These are phyloP conservation scores for Aspergillus baeticus DNA, from an alignment of 495 filamentous ascomycete genomes.

Conservation along the genomic window DNA sequence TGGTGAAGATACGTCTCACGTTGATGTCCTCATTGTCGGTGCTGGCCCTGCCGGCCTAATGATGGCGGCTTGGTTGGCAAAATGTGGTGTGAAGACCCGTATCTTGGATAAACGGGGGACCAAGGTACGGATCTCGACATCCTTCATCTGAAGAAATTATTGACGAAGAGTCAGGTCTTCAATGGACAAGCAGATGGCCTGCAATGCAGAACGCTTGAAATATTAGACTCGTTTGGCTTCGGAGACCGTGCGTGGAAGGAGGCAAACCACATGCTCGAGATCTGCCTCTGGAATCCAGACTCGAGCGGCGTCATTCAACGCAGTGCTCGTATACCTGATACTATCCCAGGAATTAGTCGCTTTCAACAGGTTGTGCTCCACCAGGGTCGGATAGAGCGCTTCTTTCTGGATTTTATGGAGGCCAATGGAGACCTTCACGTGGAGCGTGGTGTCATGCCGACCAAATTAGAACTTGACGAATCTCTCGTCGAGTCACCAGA, in stretches of 20 bases:
- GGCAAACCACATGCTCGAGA: slow-evolving; percentile 49
- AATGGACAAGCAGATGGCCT: slow-evolving; percentile 64
- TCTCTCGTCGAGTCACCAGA: slow-evolving; percentile 37
- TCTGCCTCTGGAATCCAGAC: slow-evolving; percentile 31
- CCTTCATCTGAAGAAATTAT: not conserved
- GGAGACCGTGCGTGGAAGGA: slow-evolving; percentile 60
- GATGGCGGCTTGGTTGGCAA: slow-evolving; percentile 62
- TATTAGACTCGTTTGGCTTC: slow-evolving; percentile 67
- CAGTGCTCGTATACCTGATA: slow-evolving; percentile 4
- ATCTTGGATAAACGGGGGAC: slow-evolving; percentile 61
- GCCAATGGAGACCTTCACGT: slow-evolving; percentile 45
- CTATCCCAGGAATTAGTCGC: slow-evolving; percentile 1
- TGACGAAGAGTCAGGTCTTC: slow-evolving; percentile 28
- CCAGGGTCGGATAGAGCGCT: slow-evolving; percentile 57
- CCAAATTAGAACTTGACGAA: slow-evolving; percentile 46
- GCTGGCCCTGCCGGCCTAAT: slow-evolving; percentile 69
- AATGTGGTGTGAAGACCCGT: slow-evolving; percentile 55
- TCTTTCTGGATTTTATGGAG: slow-evolving; percentile 53
- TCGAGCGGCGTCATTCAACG: not conserved
- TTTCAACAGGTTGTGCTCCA: slow-evolving; percentile 41
- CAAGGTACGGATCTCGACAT: slow-evolving; percentile 21
- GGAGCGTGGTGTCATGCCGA: slow-evolving; percentile 49
- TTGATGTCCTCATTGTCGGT: slow-evolving; percentile 52
- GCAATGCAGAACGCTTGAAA: slow-evolving; percentile 57
- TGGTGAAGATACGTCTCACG: not conserved